Conservation (phyloP, 345 rosid species). For the Clausena lansium region DNA sequence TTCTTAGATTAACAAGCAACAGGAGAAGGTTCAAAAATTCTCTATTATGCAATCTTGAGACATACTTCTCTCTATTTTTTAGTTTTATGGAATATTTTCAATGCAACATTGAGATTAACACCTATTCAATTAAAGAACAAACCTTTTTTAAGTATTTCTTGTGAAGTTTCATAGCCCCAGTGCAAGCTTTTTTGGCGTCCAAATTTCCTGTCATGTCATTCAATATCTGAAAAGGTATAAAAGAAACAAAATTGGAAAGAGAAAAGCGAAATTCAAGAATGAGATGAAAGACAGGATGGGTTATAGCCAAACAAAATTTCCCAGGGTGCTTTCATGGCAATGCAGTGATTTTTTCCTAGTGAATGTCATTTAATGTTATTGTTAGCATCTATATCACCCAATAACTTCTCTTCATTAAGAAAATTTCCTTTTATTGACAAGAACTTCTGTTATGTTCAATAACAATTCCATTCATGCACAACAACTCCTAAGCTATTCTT, state of each 20-base stretch:
- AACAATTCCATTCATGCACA: background rate
- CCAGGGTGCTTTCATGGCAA: background rate
- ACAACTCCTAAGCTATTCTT: background rate
- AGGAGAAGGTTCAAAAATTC: background rate
- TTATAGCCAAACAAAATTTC: background rate
- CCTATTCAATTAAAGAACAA: slow-evolving; percentile 7
- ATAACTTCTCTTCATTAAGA: background rate
- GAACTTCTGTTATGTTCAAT: background rate
- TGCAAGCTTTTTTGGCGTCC: slow-evolving; percentile 93
- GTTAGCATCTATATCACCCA: background rate
- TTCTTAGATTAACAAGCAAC: background rate
- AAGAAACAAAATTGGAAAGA: background rate
- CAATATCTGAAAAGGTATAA: slow-evolving; percentile 53
- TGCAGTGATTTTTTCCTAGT: too few species aligned
- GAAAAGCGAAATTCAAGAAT: background rate
- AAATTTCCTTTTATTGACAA: background rate
- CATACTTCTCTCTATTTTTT: background rate
- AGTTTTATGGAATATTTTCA: background rate
- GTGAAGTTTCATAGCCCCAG: slow-evolving; percentile 92
- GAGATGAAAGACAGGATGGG: background rate
- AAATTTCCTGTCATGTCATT: slow-evolving; percentile 88
- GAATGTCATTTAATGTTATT: background rate
- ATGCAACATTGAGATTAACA: background rate
- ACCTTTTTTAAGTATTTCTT: slow-evolving; percentile 92
- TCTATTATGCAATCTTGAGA: background rate